phyloP scores from a whole-genome alignment of 495 filamentous ascomycete genomes.

The Trichoderma reesei region DNA sequence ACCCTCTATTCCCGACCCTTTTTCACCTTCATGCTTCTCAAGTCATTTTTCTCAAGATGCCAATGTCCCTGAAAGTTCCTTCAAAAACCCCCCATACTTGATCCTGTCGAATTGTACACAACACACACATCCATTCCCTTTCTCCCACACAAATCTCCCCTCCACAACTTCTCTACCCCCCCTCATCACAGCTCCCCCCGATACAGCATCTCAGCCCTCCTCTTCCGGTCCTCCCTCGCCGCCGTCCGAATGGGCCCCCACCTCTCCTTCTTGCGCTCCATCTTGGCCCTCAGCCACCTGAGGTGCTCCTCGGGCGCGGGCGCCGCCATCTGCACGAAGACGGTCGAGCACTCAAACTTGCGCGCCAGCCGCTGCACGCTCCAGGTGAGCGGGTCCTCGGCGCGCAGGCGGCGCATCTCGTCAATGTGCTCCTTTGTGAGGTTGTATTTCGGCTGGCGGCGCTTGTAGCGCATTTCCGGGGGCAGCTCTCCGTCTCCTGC shows the following conservation, averaged over 20 bases:
- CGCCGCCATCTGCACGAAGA: slow-evolving; percentile 58
- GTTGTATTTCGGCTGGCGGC: slow-evolving; percentile 62
- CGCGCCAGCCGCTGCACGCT: slow-evolving; percentile 58
- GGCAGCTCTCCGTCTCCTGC: slow-evolving; percentile 37
- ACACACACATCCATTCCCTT: too few relatives aligned
- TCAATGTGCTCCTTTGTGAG: slow-evolving; percentile 61
- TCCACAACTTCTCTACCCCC: not conserved
- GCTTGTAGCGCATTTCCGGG: slow-evolving; percentile 34
- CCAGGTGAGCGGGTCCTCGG: slow-evolving; percentile 60
- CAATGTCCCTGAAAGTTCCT: too few relatives aligned
- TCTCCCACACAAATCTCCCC: not conserved
- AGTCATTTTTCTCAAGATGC: too few relatives aligned
- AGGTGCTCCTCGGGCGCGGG: slow-evolving; percentile 29
- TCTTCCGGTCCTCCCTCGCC: slow-evolving; percentile 64
- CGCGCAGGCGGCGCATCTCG: slow-evolving; percentile 66
- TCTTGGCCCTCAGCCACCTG: slow-evolving; percentile 25
- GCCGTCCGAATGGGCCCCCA: slow-evolving; percentile 64
- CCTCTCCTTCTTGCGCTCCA: slow-evolving; percentile 51
- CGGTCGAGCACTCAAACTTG: slow-evolving; percentile 64
- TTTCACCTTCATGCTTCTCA: not conserved
- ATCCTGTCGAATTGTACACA: too few relatives aligned
- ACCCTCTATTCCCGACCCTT: not conserved
- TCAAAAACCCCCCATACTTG: too few relatives aligned
- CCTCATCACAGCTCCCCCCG: slow-evolving; percentile 35
- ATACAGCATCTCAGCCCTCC: slow-evolving; percentile 52